Evolutionary conservation across 1,284 basidiomycete species (phyloP).

Genomic region (Microbotryum intermedium): DNA sequence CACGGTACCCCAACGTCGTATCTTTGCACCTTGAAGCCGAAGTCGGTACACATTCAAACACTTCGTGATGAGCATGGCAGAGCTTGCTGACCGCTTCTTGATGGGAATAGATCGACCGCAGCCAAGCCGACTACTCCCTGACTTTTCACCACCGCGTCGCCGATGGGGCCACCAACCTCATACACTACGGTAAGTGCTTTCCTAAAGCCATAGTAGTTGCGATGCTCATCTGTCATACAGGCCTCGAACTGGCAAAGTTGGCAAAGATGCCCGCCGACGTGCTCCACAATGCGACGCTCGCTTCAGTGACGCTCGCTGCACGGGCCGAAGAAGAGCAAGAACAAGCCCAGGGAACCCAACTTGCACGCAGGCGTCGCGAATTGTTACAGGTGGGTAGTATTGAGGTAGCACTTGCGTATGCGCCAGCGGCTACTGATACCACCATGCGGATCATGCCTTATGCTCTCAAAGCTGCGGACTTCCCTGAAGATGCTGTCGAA

Average conservation of each 20-base stretch:
- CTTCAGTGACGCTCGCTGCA: slow-evolving; percentile 54
- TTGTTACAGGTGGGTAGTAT: slow-evolving; percentile 51
- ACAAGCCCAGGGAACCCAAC: slow-evolving; percentile 53
- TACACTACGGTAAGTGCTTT: slow-evolving; percentile 39
- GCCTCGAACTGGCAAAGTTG: slow-evolving; percentile 71
- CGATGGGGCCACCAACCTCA: slow-evolving; percentile 33
- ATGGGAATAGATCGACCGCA: slow-evolving; percentile 34
- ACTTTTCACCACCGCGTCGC: slow-evolving; percentile 50
- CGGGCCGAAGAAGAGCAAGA: slow-evolving; percentile 53
- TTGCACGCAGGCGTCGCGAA: slow-evolving; percentile 56
- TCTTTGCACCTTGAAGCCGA: slow-evolving; percentile 76
- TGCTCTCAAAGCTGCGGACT: slow-evolving; percentile 50
- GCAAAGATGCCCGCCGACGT: slow-evolving; percentile 69
- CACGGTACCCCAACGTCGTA: slow-evolving; percentile 32
- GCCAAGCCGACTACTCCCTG: slow-evolving; percentile 52
- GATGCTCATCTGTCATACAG: slow-evolving; percentile 55
- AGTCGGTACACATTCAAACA: slow-evolving; percentile 42
- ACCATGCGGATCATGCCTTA: slow-evolving; percentile 7
- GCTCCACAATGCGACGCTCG: slow-evolving; percentile 52
- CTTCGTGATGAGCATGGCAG: background rate
- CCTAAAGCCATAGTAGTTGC: slow-evolving; percentile 54
- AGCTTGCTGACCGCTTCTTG: background rate
- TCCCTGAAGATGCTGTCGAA: slow-evolving; percentile 60
- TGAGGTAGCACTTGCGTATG: too few relatives aligned
- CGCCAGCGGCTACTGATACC: too few relatives aligned